Base-by-base conservation (phyloP, 2,329 filamentous ascomycete genomes). In the Botrytis byssoidea region DNA sequence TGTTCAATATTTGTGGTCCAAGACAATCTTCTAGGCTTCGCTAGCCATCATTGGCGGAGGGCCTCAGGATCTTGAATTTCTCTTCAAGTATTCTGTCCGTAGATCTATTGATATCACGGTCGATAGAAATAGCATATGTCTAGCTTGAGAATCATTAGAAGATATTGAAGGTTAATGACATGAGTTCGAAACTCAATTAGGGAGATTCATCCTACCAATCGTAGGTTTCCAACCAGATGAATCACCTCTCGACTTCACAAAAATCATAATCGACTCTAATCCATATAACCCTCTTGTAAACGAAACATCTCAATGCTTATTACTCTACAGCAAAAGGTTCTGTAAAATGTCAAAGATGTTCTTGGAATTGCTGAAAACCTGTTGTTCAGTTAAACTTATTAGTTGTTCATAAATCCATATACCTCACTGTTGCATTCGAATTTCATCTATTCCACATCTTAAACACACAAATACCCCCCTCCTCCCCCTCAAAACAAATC, bases 401-500 rank as follows among this genome's bases (percentile, higher is more conserved):
- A 10, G 2, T 51, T 16, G 4, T 14, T 51, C 48, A 6, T 7
- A 10, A 16, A 5, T 6, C 4, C 10, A n/a, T 3, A n/a, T 14
- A n/a, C 48, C 25, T 51, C 25, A 51, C 48, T 10, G 4, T 51
- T 16, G 5, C n/a, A n/a, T 51, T 0, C 12, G 3, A 5, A n/a
- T 14, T 16, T n/a, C 12, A n/a, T n/a, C 4, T 4, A n/a, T 51
- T 51, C 18, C 7, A 7, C 12, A 51, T 2, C 4, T 16, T 16
- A 0, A 51, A 14, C 2, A 3, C 0, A 51, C 5, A 51, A n/a
- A 25, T 5, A 10, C 25, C 9, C 4, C 0, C 25, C 2, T 0
- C n/a, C 46, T 5, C 4, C 2, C 25, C 5, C 4, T n/a, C 25
- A 1, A 51, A 14, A 14, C 25, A 25, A n/a, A 51, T 51, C 25